phyloP scores from a whole-genome alignment of 257 asterid species.

The Solanum pennellii region DNA sequence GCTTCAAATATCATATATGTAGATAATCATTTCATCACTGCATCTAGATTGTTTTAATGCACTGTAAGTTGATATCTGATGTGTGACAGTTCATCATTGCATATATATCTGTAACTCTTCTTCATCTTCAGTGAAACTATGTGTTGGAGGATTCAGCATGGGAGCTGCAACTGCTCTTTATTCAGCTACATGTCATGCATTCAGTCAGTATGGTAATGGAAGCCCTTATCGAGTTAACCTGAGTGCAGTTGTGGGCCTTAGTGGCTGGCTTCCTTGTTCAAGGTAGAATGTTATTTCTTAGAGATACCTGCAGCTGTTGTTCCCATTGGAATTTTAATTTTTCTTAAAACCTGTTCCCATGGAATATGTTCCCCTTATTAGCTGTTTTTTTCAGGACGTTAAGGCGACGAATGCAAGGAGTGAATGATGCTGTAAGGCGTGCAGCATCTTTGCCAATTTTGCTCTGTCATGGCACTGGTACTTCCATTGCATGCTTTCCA shows the following conservation, averaged over 20 bases:
- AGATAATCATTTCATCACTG: not conserved
- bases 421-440: slow-evolving; percentile 42
- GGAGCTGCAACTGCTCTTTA: slow-evolving; percentile 85
- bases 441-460: slow-evolving; percentile 63
- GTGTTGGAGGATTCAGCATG: slow-evolving; percentile 84
- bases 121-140: slow-evolving; percentile 53
- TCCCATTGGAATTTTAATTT: not conserved
- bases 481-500: not conserved
- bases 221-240: slow-evolving; percentile 40
- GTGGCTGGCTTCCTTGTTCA: slow-evolving; percentile 91
- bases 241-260: slow-evolving; percentile 44
- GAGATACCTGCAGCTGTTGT: not conserved
- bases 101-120: not conserved
- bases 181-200: slow-evolving; percentile 61
- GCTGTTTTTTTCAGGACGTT: slow-evolving; percentile 34
- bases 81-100: not conserved
- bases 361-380: not conserved
- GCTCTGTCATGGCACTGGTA: slow-evolving; percentile 85
- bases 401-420: slow-evolving; percentile 39
- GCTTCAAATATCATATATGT: not conserved
- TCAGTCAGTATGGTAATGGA: slow-evolving; percentile 41
- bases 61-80: not conserved
- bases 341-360: not conserved
- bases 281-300: slow-evolving; percentile 18
- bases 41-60: not conserved